Evolutionary conservation across 2,329 filamentous ascomycete species (phyloP).

Genomic region (Pseudopyricularia cyperi): DNA sequence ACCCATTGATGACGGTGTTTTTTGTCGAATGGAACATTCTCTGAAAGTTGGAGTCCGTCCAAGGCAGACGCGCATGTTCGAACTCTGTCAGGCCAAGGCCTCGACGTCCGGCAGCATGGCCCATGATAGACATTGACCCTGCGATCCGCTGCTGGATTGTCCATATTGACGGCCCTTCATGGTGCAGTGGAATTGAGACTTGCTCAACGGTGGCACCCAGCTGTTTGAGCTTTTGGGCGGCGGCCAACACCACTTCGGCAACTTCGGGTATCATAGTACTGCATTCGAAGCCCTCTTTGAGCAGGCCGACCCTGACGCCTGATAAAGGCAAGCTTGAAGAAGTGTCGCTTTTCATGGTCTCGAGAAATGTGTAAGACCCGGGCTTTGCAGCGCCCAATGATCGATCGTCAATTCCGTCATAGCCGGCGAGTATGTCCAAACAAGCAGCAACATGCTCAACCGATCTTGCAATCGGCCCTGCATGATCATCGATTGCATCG

Average conservation of each 20-base stretch:
- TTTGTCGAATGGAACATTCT: constrained; percentile 38
- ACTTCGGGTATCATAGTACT: constrained; percentile 24
- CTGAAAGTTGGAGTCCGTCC: constrained; percentile 33
- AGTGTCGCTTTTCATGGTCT: constrained; percentile 9
- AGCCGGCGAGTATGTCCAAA: constrained; percentile 31
- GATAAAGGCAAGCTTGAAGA: constrained; percentile 7
- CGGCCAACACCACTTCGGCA: constrained; percentile 24
- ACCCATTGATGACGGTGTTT: constrained; percentile 39
- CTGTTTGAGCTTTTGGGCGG: constrained; percentile 23
- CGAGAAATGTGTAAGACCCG: constrained; percentile 14
- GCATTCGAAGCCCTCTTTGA: constrained; percentile 30
- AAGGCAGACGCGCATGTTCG: constrained; percentile 31
- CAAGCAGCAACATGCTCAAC: constrained; percentile 25
- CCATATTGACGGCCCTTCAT: constrained; percentile 35
- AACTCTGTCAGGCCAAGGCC: constrained; percentile 36
- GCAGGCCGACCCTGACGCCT: constrained; percentile 25
- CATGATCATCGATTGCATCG: constrained; percentile 37
- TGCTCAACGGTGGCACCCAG: constrained; percentile 36
- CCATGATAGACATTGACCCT: constrained; percentile 26
- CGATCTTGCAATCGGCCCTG: constrained; percentile 26
- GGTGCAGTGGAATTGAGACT: constrained; percentile 34
- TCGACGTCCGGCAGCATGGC: constrained; percentile 29
- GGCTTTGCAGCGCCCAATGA: constrained; percentile 19
- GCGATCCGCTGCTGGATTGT: constrained; percentile 32
- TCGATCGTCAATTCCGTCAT: constrained; percentile 33